Conservation (phyloP, 1,139 yeast species). For the Lodderomyces beijingensis region DNA sequence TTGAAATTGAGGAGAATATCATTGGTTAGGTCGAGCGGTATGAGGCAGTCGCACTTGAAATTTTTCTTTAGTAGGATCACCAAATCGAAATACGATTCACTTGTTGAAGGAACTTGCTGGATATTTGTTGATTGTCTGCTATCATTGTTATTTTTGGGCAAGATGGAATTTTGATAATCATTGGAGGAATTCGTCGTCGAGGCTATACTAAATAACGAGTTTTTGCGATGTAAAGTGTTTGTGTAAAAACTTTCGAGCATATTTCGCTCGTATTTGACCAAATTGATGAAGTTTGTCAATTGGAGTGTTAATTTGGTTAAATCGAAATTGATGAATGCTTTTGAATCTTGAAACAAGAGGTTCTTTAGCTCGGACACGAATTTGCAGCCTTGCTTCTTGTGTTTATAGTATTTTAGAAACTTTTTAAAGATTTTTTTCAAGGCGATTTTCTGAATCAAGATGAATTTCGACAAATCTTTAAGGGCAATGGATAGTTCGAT, state of each 20-base stretch:
- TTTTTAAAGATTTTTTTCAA: slow-evolving; percentile 77
- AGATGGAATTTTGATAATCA: slow-evolving; percentile 12
- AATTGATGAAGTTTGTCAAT: slow-evolving; percentile 38
- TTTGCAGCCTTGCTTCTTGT: slow-evolving; percentile 30
- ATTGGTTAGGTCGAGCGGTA: slow-evolving; percentile 35
- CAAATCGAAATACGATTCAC: slow-evolving; percentile 28
- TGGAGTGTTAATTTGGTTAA: slow-evolving; percentile 62
- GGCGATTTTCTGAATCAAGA: slow-evolving; percentile 78
- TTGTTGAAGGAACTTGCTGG: slow-evolving; percentile 13
- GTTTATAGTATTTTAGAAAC: slow-evolving; percentile 57
- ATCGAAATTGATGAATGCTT: slow-evolving; percentile 62
- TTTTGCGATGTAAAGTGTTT: slow-evolving; percentile 7
- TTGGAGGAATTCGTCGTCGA: slow-evolving; percentile 11
- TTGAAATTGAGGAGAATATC: slow-evolving; percentile 35
- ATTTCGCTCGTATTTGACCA: slow-evolving; percentile 18
- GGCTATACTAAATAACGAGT: slow-evolving; percentile 13
- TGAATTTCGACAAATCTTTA: slow-evolving; percentile 68
- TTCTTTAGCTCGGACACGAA: slow-evolving; percentile 36
- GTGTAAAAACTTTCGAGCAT: background rate
- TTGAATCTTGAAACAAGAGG: slow-evolving; percentile 31
- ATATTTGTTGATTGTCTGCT: slow-evolving; percentile 1
- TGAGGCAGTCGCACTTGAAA: slow-evolving; percentile 30
- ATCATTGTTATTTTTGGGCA: background rate
- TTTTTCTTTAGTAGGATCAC: slow-evolving; percentile 32
- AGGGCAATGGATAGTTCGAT: slow-evolving; percentile 54